Evolutionary conservation across 2,329 filamentous ascomycete species (phyloP).

Genomic region (Cryphonectria parasitica): DNA sequence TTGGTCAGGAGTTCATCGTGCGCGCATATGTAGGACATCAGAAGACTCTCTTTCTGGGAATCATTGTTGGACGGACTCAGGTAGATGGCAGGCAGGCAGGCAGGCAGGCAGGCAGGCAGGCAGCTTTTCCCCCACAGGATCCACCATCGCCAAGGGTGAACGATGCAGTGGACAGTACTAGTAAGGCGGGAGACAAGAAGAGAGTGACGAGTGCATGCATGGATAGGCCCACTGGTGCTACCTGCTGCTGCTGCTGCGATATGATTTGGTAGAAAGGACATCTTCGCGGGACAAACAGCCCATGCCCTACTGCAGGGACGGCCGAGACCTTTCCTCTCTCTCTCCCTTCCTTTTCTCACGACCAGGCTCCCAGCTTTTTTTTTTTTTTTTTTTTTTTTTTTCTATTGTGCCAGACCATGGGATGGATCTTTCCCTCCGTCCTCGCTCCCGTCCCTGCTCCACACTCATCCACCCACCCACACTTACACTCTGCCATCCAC

Average conservation of each 20-base stretch:
- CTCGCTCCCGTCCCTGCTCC: slow-evolving; percentile 3
- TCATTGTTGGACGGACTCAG: not conserved
- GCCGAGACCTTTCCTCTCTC: not conserved
- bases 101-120: slow-evolving; percentile 4
- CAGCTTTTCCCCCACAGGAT: not conserved
- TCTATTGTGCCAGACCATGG: not conserved
- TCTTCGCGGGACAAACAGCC: not conserved
- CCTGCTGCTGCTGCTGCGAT: not conserved
- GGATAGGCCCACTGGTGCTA: not conserved
- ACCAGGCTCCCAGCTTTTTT: not conserved
- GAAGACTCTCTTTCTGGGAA: not conserved
- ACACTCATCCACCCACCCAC: not conserved
- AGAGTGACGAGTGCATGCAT: slow-evolving; percentile 16
- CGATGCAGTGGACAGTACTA: not conserved
- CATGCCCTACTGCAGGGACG: slow-evolving; percentile 4
- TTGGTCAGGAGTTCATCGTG: not conserved
- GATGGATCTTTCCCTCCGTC: not conserved
- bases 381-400: not conserved
- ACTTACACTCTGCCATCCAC: not conserved
- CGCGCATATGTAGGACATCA: slow-evolving; percentile 14
- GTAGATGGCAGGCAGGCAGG: not conserved
- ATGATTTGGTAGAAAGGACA: slow-evolving; percentile 13
- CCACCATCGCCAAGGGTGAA: not conserved
- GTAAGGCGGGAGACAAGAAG: not conserved
- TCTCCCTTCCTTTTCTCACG: not conserved